Base-by-base conservation (phyloP, 2,329 filamentous ascomycete genomes). In the Triangularia setosa region DNA sequence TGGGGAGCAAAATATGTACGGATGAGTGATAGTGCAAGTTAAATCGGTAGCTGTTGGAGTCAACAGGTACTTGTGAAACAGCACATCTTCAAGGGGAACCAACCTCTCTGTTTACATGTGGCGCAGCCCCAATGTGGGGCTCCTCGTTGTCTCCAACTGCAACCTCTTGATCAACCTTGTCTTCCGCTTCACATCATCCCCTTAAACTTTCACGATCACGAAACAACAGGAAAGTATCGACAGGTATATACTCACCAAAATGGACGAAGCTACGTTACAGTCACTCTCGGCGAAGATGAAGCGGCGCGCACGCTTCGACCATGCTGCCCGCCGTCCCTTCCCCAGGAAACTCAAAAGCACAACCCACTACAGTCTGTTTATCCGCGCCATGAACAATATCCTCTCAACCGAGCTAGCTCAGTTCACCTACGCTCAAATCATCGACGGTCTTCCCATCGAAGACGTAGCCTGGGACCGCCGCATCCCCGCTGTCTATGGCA, bases 381-480 rank as follows among this genome's bases (percentile, higher is more conserved):
- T 28, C 55, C 55, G n/a, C n/a, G 55, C 55, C 33, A 28, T 58
- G 27, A 58, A 35, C 21, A 65, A 65, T 25, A 12, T 65, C 1
- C 58, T 65, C 1, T 63, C 64, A 3, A 65, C 52, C 14, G 58
- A 65, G 21, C 53, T 63, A 3, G 61, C 64, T 9, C 40, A 58
- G 7, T 57, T 55, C 40, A 65, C 61, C 7, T 61, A 61, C 14
- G 61, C 64, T 11, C 61, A 65, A 23, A 63, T 63, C 24, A 53
- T 63, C 16, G 61, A 65, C 28, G 64, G 64, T 11, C 58, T 65
- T 3, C 61, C 64, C 18, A 63, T 44, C 1, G 44, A 35, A 3
- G 61, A 63, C 21, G 55, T 63, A 8, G 60, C 64, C 35, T 65
- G 25, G 30, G 60, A 65, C 35, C 18, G 25, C 5, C 64, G 56